Evolutionary conservation across 257 asterid species (phyloP).

Genomic region (Petrea volubilis): DNA sequence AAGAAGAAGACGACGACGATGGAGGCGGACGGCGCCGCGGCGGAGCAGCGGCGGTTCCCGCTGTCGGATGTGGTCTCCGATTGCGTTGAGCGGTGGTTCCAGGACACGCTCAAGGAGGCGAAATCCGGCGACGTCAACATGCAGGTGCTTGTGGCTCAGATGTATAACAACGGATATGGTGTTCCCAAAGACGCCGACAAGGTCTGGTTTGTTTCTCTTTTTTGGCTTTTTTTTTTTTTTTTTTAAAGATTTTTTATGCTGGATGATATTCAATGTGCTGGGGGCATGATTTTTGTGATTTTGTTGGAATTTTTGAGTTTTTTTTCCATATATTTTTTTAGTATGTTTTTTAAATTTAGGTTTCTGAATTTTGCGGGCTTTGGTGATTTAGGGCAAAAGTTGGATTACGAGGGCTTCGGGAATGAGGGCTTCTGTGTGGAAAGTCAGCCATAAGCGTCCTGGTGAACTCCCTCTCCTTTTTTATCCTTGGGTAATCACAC

Average conservation of each 20-base stretch:
- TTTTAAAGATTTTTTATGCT: not conserved
- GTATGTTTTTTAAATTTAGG: not conserved
- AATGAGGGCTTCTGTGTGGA: conserved; percentile 53
- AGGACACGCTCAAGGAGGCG: conserved; percentile 59
- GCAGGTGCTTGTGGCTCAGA: conserved; percentile 60
- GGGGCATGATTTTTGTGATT: not conserved
- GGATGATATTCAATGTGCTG: not conserved
- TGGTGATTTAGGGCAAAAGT: conserved; percentile 38
- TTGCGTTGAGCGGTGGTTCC: conserved; percentile 52
- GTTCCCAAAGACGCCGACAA: conserved; percentile 42
- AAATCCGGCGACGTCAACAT: conserved; percentile 50
- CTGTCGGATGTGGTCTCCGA: conserved; percentile 50
- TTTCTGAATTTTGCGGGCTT: conserved; percentile 8
- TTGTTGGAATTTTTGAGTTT: not conserved
- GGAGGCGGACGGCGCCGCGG: conserved; percentile 13
- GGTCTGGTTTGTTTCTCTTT: conserved; percentile 23
- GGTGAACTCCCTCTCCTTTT: conserved; percentile 28
- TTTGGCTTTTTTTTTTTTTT: too few species aligned
- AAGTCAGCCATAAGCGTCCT: conserved; percentile 57
- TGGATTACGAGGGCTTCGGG: conserved; percentile 56
- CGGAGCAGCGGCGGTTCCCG: conserved; percentile 15
- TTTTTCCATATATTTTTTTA: too few species aligned
- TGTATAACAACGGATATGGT: conserved; percentile 56
- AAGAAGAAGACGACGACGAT: not conserved
- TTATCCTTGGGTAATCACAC: too few species aligned